Conservation (phyloP, 2,329 filamentous ascomycete genomes). For the Elsinoe australis region DNA sequence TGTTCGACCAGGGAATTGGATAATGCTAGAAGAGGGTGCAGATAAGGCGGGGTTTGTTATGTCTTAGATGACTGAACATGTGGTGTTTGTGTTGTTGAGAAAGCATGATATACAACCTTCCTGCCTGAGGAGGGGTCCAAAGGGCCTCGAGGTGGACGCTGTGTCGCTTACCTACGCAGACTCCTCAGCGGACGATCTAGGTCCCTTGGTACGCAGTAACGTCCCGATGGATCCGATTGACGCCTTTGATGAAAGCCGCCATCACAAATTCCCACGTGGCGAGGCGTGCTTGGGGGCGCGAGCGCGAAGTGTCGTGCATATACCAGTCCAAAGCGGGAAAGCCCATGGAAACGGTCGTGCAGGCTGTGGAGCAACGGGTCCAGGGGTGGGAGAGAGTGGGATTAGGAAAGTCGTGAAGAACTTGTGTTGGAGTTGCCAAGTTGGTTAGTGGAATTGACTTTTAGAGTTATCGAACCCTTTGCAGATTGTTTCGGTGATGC, state of each 20-base stretch:
- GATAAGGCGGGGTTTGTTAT: not conserved
- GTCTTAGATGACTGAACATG: not conserved
- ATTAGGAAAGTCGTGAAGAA: too few species aligned
- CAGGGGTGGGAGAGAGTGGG: too few species aligned
- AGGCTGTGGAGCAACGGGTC: too few species aligned
- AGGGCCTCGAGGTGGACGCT: not conserved
- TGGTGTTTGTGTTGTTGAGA: slow-evolving; percentile 6
- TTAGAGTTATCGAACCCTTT: too few species aligned
- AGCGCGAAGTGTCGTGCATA: slow-evolving; percentile 6
- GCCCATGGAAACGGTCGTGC: not conserved
- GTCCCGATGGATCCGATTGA: not conserved
- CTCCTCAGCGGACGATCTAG: not conserved
- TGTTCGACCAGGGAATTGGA: not conserved
- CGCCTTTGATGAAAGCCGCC: not conserved
- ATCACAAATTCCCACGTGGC: slow-evolving; percentile 4
- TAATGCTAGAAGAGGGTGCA: not conserved
- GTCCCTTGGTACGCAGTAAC: slow-evolving; percentile 1
- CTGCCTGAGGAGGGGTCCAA: not conserved
- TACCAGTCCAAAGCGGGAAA: not conserved
- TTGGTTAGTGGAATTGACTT: too few species aligned
- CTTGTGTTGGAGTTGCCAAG: too few species aligned
- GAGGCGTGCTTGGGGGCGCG: not conserved
- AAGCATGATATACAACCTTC: slow-evolving; percentile 3
- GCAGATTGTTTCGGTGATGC: too few species aligned
- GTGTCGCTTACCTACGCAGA: not conserved